Base-by-base conservation (phyloP, 2,329 filamentous ascomycete genomes). In the Fusarium napiforme region DNA sequence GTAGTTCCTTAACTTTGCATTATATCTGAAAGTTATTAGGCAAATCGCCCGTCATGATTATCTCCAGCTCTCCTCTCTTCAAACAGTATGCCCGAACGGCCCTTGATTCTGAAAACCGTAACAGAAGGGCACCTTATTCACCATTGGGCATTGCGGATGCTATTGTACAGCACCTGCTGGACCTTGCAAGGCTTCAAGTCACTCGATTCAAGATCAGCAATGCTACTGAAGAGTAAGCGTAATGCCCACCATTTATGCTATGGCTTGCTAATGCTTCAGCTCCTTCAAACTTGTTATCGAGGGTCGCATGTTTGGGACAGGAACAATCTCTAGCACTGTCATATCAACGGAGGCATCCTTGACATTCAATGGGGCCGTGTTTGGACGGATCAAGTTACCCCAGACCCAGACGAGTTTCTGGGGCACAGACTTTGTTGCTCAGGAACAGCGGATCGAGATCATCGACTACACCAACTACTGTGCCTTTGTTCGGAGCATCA, bases 361-460 rank as follows among this genome's bases (percentile, higher is more conserved):
- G 55, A 75, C 75, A 26, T 83, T 79, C 58, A 77, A 78, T 46
- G 77, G 75, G 23, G 71, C 42, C 26, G 59, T 57, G n/a, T 80
- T 82, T 58, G 81, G 79, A 19, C 79, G 76, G 47, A 61, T 82
- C 37, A 69, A 63, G 46, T 65, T 82, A 8, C 79, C 81, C n/a
- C 74, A 79, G 52, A 70, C 77, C 21, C 73, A 73, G 37, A 79
- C 79, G 26, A 75, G 75, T 45, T 73, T 79, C 23, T 75, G 77
- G 63, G 79, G 79, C 14, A 73, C 75, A 39, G 64, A 74, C 11
- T 67, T 83, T 37, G 30, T 71, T n/a, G 66, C 80, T 15, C 57
- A 69, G 32, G 74, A 79, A 37, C 79, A 81, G 63, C 60, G 58
- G 15, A 68, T 83, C 45, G 55, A 71, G 30, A 80, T 83, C 50